Evolutionary conservation across 148 eudicot genomes (phyloP), one percentile per base, ranked within the genome.

Genomic region (Polygonum aviculare): DNA sequence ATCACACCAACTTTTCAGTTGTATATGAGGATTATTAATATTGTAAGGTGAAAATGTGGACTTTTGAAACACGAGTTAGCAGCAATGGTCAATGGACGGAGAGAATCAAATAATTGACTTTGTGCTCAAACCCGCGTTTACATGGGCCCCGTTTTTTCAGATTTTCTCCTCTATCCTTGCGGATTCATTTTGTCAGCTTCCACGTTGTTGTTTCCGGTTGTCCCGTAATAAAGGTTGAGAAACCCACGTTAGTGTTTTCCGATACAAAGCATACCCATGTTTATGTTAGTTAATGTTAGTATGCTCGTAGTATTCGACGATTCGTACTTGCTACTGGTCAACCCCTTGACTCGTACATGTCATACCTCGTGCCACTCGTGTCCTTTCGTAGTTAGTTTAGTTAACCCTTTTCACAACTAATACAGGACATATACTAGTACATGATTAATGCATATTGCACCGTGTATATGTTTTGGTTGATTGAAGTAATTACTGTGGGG

Each of bases 41-140:
- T 40, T 59, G 1, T 60, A 26, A 26, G 36, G 26, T 26, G 36
- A 31, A 26, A 62, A 62, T 3, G 26, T 62, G 39, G 69, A 62
- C 38, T 26, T 62, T 62, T 26, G 36, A 16, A 62, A 31, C 31
- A 26, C 31, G 6, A 14, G 31, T 12, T 26, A 31, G 12, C 31
- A 62, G 22, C 3, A 11, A 12, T 35, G 72, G 72, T 67, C 72
- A 67, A 67, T 67, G 72, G 72, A 67, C 72, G 72, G 72, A 67
- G 72, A 67, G 72, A 67, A 67, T 67, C 69, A 36, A 36, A 35
- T 2, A 67, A 35, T 67, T 67, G 72, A 67, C 72, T 38, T 59
- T 4, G 14, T 18, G 11, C 5, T 15, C 5, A 11, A 67, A 15
- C 19, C 45, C 72, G 72, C 72, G 72, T 67, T 67, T 35, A 67